phyloP scores from a whole-genome alignment of 2,329 filamentous ascomycete genomes.

The Lachnellula willkommii region DNA sequence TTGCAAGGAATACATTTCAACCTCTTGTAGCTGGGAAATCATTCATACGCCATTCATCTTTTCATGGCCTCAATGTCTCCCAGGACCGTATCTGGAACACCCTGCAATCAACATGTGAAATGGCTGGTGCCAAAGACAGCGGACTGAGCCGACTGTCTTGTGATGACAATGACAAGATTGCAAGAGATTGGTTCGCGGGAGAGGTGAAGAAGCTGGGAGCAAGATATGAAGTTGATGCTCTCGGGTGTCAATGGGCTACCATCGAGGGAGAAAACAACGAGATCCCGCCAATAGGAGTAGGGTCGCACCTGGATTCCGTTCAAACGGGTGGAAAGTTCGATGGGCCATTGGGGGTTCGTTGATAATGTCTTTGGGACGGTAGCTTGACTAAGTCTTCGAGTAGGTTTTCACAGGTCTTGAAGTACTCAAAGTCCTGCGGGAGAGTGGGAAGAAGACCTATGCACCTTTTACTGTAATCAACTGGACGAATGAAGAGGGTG shows the following conservation, averaged over 20 bases:
- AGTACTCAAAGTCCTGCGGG: conserved; percentile 61
- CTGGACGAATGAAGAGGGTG: conserved; percentile 58
- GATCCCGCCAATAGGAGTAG: conserved; percentile 8
- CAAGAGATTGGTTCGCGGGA: conserved; percentile 4
- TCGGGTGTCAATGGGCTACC: conserved; percentile 7
- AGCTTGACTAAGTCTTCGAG: not conserved
- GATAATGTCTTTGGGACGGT: not conserved
- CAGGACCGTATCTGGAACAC: conserved; percentile 7
- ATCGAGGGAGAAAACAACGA: conserved; percentile 6
- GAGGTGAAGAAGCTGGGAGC: conserved; percentile 2
- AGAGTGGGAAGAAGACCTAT: conserved; percentile 60
- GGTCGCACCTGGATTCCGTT: conserved; percentile 6
- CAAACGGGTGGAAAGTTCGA: conserved; percentile 67
- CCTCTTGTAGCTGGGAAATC: not conserved
- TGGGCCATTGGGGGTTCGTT: conserved; percentile 64
- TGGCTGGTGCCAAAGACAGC: conserved; percentile 8
- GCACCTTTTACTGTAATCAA: conserved; percentile 50
- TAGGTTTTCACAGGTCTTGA: conserved; percentile 57
- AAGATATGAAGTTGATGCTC: conserved; percentile 4
- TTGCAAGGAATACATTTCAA: not conserved
- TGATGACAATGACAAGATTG: conserved; percentile 10
- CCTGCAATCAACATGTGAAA: conserved; percentile 1
- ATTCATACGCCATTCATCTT: conserved; percentile 3
- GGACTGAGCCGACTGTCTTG: conserved; percentile 6
- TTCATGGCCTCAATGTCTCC: conserved; percentile 4